A percentile compares a stretch with the other conserved stretches of the same genome.
Evolutionary conservation across 2,329 filamentous ascomycete species (phyloP).

Genomic region (Sarocladiaceae sp.): DNA sequence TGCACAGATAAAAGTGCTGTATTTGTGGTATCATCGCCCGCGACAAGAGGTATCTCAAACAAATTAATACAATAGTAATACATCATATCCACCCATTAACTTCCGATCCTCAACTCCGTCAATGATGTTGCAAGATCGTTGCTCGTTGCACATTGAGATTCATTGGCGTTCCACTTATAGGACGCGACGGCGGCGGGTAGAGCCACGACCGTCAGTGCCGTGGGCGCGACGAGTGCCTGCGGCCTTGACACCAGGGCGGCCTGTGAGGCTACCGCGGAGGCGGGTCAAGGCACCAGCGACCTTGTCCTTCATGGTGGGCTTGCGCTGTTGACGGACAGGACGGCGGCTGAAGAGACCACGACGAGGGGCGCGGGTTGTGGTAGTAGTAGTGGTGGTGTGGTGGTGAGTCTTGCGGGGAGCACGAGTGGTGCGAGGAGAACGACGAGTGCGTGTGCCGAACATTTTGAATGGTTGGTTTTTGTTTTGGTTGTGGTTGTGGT

Average conservation of each 20-base stretch:
- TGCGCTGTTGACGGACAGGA: slow-evolving; percentile 61
- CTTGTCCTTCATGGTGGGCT: slow-evolving; percentile 69
- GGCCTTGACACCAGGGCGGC: slow-evolving; percentile 69
- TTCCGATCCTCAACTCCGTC: background rate
- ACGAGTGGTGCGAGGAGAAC: slow-evolving; percentile 21
- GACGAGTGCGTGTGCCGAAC: slow-evolving; percentile 17
- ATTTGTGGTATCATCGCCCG: slow-evolving; percentile 7
- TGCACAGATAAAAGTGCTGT: background rate
- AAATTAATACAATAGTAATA: slow-evolving; percentile 3
- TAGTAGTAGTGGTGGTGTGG: slow-evolving; percentile 25
- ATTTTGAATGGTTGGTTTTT: slow-evolving; percentile 5
- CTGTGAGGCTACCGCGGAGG: slow-evolving; percentile 65
- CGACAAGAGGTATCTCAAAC: background rate
- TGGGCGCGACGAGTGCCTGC: slow-evolving; percentile 71
- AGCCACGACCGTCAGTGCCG: slow-evolving; percentile 66
- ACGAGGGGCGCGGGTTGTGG: slow-evolving; percentile 37
- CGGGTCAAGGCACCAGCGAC: slow-evolving; percentile 71
- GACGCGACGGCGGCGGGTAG: slow-evolving; percentile 28
- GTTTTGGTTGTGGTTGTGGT: slow-evolving; percentile 9
- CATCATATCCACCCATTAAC: background rate
- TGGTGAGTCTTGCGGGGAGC: slow-evolving; percentile 11
- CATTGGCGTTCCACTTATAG: slow-evolving; percentile 11
- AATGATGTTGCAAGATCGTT: too few relatives aligned
- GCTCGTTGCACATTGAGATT: background rate
- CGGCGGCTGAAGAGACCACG: slow-evolving; percentile 35